Percentiles rank a stretch among this genome's conserved stretches.
Conservation (phyloP, 2,329 filamentous ascomycete genomes). For the Catunica adiposa region DNA sequence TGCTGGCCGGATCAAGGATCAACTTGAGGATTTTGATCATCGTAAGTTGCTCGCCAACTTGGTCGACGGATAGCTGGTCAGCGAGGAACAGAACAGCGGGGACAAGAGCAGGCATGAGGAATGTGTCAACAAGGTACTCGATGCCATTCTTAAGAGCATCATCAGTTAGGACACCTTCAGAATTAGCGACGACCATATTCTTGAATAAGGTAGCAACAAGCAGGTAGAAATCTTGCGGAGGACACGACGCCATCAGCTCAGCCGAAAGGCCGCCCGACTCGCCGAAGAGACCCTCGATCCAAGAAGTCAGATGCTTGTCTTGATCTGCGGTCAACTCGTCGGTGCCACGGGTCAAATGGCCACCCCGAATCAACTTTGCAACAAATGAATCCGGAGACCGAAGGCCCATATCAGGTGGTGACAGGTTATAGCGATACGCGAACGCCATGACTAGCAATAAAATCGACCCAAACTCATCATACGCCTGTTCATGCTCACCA, state of each 20-base stretch:
- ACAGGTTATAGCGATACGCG: slow-evolving; percentile 57
- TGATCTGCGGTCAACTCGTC: slow-evolving; percentile 49
- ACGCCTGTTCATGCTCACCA: slow-evolving; percentile 60
- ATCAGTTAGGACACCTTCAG: slow-evolving; percentile 46
- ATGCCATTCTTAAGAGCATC: slow-evolving; percentile 58
- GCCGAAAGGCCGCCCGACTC: slow-evolving; percentile 60
- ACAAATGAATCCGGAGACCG: slow-evolving; percentile 48
- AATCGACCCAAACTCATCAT: slow-evolving; percentile 70
- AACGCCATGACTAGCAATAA: slow-evolving; percentile 58
- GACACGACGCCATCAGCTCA: slow-evolving; percentile 66
- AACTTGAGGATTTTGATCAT: slow-evolving; percentile 57
- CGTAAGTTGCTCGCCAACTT: slow-evolving; percentile 45
- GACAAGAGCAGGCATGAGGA: slow-evolving; percentile 62
- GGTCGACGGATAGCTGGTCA: slow-evolving; percentile 51
- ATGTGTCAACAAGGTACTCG: slow-evolving; percentile 65
- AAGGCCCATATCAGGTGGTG: slow-evolving; percentile 45
- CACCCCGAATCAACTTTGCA: slow-evolving; percentile 44
- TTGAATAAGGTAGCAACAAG: slow-evolving; percentile 62
- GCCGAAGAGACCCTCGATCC: slow-evolving; percentile 65
- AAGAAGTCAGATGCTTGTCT: slow-evolving; percentile 48
- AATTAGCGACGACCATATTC: slow-evolving; percentile 55
- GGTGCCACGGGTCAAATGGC: slow-evolving; percentile 38
- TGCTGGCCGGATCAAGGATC: slow-evolving; percentile 52
- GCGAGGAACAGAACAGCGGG: slow-evolving; percentile 57
- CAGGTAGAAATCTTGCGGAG: slow-evolving; percentile 67